phyloP scores from a whole-genome alignment of 805 yeast genomes.

The Sungouiella blattae region DNA sequence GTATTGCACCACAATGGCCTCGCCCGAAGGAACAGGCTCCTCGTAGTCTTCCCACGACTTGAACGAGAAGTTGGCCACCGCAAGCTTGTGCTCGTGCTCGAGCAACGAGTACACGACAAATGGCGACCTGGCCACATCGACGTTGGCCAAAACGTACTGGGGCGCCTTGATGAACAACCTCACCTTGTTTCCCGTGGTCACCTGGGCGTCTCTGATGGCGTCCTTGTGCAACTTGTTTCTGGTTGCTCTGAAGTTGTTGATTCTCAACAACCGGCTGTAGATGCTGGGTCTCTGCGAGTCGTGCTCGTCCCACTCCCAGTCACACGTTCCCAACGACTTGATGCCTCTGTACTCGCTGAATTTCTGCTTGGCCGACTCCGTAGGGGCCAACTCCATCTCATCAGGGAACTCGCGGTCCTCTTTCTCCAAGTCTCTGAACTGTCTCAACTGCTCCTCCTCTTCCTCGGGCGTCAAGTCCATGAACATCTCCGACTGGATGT shows the following conservation, averaged over 20 bases:
- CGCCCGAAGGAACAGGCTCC: conserved; percentile 81
- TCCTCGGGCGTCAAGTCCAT: conserved; percentile 78
- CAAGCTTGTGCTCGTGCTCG: conserved; percentile 81
- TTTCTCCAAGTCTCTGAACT: conserved; percentile 63
- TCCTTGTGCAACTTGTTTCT: conserved; percentile 66
- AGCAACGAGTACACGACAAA: conserved; percentile 71
- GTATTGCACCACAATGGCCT: conserved; percentile 78
- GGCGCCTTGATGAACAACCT: conserved; percentile 60
- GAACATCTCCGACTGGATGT: conserved; percentile 55
- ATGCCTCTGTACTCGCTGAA: conserved; percentile 81
- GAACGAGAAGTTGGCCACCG: conserved; percentile 77
- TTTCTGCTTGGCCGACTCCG: conserved; percentile 70
- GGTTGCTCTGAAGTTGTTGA: conserved; percentile 74
- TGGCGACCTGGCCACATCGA: conserved; percentile 44
- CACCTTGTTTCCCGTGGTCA: conserved; percentile 58
- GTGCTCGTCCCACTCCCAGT: conserved; percentile 84
- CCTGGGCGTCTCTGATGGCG: conserved; percentile 40
- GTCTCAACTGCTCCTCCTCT: conserved; percentile 71
- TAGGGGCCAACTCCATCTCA: conserved; percentile 82
- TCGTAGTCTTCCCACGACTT: conserved; percentile 89
- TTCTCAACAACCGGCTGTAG: conserved; percentile 71
- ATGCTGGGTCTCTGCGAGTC: conserved; percentile 74
- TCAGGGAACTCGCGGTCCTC: conserved; percentile 95
- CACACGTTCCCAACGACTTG: conserved; percentile 71
- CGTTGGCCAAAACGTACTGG: conserved; percentile 37